phyloP scores from a whole-genome alignment of 768 basidiomycete genomes.

The Omphalotus guepiniiformis region DNA sequence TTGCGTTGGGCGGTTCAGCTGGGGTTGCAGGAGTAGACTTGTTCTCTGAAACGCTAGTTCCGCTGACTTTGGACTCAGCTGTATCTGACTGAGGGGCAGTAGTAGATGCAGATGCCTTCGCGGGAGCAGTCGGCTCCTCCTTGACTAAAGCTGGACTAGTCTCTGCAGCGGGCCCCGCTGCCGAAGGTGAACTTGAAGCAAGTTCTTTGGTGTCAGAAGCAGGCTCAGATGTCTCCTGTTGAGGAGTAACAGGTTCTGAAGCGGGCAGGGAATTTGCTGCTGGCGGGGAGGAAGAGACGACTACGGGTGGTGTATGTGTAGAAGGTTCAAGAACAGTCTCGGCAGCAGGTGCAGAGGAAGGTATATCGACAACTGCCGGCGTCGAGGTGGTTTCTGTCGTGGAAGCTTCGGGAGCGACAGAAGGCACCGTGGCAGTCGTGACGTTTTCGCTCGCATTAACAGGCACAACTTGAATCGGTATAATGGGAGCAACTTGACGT shows the following conservation, averaged over 20 bases:
- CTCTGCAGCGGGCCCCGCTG: no score
- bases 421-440: conserved; percentile 14
- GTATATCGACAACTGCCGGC: conserved; percentile 4
- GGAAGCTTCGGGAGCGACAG: conserved; percentile 7
- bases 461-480: conserved; percentile 36
- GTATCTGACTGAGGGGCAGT: no score
- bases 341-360: conserved; percentile 3
- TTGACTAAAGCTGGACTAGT: not conserved
- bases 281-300: not conserved
- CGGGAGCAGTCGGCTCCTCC: not conserved
- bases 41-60: no score
- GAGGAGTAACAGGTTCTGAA: not conserved
- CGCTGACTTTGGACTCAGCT: not conserved
- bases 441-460: conserved; percentile 38
- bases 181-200: not conserved
- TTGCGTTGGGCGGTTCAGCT: not conserved
- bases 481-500: conserved; percentile 25
- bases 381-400: not conserved
- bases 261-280: not conserved
- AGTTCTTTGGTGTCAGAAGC: not conserved
- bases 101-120: not conserved
- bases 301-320: not conserved
- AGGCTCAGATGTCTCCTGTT: conserved; percentile 2
- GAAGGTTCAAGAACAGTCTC: not conserved
- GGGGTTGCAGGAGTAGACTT: not conserved